These are phyloP conservation scores for Candida ipomoeae DNA, from an alignment of 805 yeast species.

Conservation along the genomic window DNA sequence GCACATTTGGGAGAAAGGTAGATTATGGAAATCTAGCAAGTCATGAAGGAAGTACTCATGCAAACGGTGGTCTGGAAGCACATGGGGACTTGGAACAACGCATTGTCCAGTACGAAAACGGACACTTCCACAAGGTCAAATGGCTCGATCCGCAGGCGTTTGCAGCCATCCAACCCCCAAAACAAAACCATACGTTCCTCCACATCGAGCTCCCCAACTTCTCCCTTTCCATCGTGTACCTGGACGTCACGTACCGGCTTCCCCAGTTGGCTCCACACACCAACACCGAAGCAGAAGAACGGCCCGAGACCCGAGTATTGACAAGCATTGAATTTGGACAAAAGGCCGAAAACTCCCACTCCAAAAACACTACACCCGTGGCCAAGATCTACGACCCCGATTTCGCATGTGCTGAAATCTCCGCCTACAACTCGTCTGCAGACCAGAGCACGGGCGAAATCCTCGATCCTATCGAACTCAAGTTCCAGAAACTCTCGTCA, in stretches of 20 bases:
- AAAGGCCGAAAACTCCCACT: background rate
- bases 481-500: constrained; percentile 80
- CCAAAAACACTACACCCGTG: background rate
- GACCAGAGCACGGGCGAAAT: constrained; percentile 5
- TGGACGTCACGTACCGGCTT: constrained; percentile 46
- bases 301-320: constrained; percentile 10
- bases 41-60: too few species aligned
- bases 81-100: constrained; percentile 14
- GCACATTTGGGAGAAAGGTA: too few species aligned
- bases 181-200: constrained; percentile 11
- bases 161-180: constrained; percentile 35
- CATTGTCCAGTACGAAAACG: constrained; percentile 61
- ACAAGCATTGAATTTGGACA: background rate
- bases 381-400: constrained; percentile 41
- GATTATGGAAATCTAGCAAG: too few species aligned
- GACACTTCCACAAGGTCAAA: constrained; percentile 53
- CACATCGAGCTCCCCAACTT: constrained; percentile 52
- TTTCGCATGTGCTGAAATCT: constrained; percentile 19
- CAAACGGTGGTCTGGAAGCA: too few species aligned
- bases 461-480: constrained; percentile 79
- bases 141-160: constrained; percentile 76
- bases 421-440: constrained; percentile 8
- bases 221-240: constrained; percentile 68
- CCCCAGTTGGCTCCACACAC: constrained; percentile 8
- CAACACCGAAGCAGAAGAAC: constrained; percentile 16